Base-by-base conservation (phyloP, 345 rosid species). In the Pistacia atlantica region DNA sequence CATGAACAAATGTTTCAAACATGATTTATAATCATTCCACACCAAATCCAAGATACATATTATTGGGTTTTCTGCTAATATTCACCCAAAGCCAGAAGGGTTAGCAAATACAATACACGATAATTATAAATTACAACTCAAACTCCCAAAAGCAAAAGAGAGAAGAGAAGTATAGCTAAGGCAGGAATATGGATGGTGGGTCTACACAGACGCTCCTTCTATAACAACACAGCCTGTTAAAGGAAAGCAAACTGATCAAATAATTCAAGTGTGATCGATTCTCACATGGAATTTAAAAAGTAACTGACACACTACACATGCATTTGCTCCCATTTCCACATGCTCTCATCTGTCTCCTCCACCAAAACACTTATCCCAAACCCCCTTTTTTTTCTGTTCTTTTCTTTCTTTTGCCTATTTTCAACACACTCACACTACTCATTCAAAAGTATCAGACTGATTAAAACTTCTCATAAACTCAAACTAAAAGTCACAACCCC, bases 281-380 rank as follows among this genome's bases (percentile, higher is more conserved):
- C 75, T 75, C 83, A 78, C 89, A 76, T 83, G 88, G 77, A 82
- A 68, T 66, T 42, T 42, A 77, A 76, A 79, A 80, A 75, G 81
- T 25, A 58, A 54, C 86, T 83, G 85, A 80, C 86, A 83, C 16
- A 65, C 78, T 59, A 78, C 87, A 80, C 80, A 77, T 66, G 87
- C 75, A 68, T 37, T 49, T 80, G 85, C 85, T 69, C 86, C 76
- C 64, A 65, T 67, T 58, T 58, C 86, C 88, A 81, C 90, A 81
- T 84, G 88, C 86, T 69, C 46, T 42, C 33, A 16, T 77, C 76
- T 79, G 83, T 78, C 79, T 75, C 80, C 78, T 28, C 72, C 87
- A 69, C 75, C 70, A 54, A 58, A 38, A 45, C 67, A 71, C 67
- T 10, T 72, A 57, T n/a, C 8, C 33, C 33, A 31, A 31, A 31